Evolutionary conservation across 2,329 filamentous ascomycete species (phyloP).

Genomic region (Pestalotiopsis fici): DNA sequence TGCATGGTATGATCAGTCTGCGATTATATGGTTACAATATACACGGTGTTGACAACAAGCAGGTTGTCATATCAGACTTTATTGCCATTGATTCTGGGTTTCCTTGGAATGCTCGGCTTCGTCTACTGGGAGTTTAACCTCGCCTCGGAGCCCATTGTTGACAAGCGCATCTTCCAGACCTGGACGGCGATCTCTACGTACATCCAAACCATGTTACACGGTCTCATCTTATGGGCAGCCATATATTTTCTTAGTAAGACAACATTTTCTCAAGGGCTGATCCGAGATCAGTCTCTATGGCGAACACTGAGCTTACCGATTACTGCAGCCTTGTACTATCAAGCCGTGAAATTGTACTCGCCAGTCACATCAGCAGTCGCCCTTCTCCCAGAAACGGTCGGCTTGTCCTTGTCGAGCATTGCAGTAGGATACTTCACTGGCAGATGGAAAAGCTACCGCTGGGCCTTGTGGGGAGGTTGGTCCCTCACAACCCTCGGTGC

Average conservation of each 20-base stretch:
- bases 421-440: slow-evolving; percentile 53
- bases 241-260: slow-evolving; percentile 31
- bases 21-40: background rate
- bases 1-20: slow-evolving; percentile 43
- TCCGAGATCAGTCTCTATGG: background rate
- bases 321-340: slow-evolving; percentile 44
- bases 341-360: slow-evolving; percentile 53
- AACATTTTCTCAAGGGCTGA: background rate
- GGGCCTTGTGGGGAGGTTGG: slow-evolving; percentile 19
- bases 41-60: background rate
- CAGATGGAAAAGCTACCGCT: slow-evolving; percentile 14
- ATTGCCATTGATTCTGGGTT: slow-evolving; percentile 60
- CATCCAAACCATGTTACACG: slow-evolving; percentile 16
- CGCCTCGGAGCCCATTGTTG: slow-evolving; percentile 44
- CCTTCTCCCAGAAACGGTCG: slow-evolving; percentile 61
- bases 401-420: slow-evolving; percentile 62
- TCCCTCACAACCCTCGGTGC: slow-evolving; percentile 56
- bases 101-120: slow-evolving; percentile 51
- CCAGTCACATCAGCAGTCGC: slow-evolving; percentile 59
- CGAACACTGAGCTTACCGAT: background rate
- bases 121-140: slow-evolving; percentile 54
- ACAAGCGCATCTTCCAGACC: slow-evolving; percentile 15
- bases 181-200: slow-evolving; percentile 17
- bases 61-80: slow-evolving; percentile 57
- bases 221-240: slow-evolving; percentile 15